phyloP scores from a whole-genome alignment of 768 basidiomycete species.

The Mycena albidolilacea region DNA sequence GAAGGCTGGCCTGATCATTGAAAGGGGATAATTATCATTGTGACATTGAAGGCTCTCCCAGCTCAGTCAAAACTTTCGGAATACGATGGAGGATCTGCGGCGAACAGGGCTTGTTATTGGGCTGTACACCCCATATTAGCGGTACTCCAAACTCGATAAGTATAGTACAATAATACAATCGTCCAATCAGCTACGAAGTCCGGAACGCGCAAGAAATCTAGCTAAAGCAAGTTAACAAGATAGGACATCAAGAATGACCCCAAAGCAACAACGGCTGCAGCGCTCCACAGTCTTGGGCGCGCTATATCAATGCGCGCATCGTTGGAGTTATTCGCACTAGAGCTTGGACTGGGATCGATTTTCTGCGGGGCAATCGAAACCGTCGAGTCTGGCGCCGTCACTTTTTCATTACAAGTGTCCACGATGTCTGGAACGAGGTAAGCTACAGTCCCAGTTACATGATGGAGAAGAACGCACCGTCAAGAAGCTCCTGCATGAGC shows the following conservation, averaged over 20 bases:
- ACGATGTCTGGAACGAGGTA: conserved; percentile 25
- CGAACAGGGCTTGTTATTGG: not conserved
- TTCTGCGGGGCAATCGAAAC: conserved; percentile 15
- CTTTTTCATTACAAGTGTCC: conserved; percentile 30
- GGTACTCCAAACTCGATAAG: too few species aligned
- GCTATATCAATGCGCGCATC: not conserved
- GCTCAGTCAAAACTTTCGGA: not conserved
- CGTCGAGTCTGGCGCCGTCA: conserved; percentile 30
- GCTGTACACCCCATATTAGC: too few species aligned
- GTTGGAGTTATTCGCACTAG: not conserved
- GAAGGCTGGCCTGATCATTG: too few species aligned
- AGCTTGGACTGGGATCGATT: conserved; percentile 33
- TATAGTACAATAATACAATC: conserved; percentile 3
- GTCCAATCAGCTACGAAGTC: not conserved
- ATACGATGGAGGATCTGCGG: not conserved
- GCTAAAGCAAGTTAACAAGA: not conserved
- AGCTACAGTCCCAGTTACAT: not conserved
- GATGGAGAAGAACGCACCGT: conserved; percentile 25
- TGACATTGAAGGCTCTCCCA: too few species aligned
- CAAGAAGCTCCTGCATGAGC: conserved; percentile 32
- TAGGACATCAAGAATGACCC: not conserved
- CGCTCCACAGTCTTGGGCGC: not conserved
- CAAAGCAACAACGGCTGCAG: conserved; percentile 1
- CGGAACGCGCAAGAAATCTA: not conserved
- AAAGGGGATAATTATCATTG: too few species aligned